Conservation (phyloP, 306 rosid genomes). For the Cicer judaicum region DNA sequence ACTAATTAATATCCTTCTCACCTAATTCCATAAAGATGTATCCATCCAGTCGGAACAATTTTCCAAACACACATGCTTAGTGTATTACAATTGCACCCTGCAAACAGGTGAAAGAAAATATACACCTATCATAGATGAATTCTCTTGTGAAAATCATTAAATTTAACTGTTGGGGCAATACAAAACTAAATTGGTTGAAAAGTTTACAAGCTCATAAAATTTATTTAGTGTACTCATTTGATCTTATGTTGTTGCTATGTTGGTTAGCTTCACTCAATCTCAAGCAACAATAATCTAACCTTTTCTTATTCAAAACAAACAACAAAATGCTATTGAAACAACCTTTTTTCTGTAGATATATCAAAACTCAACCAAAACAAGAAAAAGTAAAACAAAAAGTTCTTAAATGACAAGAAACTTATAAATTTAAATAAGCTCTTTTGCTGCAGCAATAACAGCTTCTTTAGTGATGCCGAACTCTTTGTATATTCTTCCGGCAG, state of each 20-base stretch:
- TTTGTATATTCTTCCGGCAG: slow-evolving; percentile 89
- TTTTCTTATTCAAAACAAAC: slow-evolving; percentile 54
- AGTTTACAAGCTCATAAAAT: slow-evolving; percentile 54
- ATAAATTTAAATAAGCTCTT: slow-evolving; percentile 52
- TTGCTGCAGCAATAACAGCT: slow-evolving; percentile 94
- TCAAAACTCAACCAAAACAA: slow-evolving; percentile 39
- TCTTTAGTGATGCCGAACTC: slow-evolving; percentile 87
- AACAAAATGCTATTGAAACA: slow-evolving; percentile 48
- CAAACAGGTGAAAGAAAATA: neutral
- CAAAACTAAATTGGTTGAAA: slow-evolving; percentile 55
- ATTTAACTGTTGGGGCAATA: slow-evolving; percentile 46
- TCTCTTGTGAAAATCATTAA: slow-evolving; percentile 42
- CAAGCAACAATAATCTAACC: slow-evolving; percentile 46
- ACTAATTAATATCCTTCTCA: too few species aligned
- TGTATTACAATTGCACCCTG: neutral
- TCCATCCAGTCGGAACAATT: too few species aligned
- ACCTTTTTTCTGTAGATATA: slow-evolving; percentile 43
- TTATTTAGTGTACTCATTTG: slow-evolving; percentile 44
- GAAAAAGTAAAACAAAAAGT: neutral
- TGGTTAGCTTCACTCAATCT: slow-evolving; percentile 47
- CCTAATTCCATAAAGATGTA: too few species aligned
- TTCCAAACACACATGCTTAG: too few species aligned
- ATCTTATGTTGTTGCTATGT: slow-evolving; percentile 47
- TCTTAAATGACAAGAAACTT: slow-evolving; percentile 43
- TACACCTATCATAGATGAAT: neutral